phyloP scores from a whole-genome alignment of 495 filamentous ascomycete genomes.

The Clohesyomyces aquaticus region DNA sequence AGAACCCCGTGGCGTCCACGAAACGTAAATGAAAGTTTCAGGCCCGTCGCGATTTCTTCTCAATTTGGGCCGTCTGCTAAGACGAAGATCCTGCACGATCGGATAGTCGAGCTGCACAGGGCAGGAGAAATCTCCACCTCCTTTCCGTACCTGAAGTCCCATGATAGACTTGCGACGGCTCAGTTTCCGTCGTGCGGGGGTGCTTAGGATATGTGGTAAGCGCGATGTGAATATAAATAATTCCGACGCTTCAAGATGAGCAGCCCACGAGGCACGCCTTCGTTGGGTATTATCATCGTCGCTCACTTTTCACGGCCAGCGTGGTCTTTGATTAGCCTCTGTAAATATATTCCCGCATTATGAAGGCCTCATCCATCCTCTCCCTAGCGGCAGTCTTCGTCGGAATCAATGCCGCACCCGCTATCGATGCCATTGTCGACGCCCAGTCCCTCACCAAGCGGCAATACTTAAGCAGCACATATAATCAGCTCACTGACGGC shows the following conservation, averaged over 20 bases:
- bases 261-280: too few relatives aligned
- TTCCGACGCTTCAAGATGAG: too few relatives aligned
- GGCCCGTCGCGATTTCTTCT: constrained; percentile 1
- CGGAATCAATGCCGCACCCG: background rate
- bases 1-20: background rate
- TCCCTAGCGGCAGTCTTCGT: background rate
- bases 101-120: background rate
- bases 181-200: too few relatives aligned
- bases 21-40: background rate
- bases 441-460: constrained; percentile 1
- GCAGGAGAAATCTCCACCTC: background rate
- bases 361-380: constrained; percentile 5
- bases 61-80: background rate
- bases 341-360: constrained; percentile 3
- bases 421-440: background rate
- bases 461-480: constrained; percentile 8
- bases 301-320: background rate
- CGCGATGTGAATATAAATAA: too few relatives aligned
- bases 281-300: background rate
- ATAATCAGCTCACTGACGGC: constrained; percentile 18
- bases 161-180: too few relatives aligned
- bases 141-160: background rate
- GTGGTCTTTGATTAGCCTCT: background rate
- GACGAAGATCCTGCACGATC: background rate
- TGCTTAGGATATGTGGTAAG: too few relatives aligned